A percentile compares a stretch with the other conserved stretches of the same genome.
Evolutionary conservation across 352 stramenopile genomes (phyloP).

Genomic region (Achlya hypogyna): DNA sequence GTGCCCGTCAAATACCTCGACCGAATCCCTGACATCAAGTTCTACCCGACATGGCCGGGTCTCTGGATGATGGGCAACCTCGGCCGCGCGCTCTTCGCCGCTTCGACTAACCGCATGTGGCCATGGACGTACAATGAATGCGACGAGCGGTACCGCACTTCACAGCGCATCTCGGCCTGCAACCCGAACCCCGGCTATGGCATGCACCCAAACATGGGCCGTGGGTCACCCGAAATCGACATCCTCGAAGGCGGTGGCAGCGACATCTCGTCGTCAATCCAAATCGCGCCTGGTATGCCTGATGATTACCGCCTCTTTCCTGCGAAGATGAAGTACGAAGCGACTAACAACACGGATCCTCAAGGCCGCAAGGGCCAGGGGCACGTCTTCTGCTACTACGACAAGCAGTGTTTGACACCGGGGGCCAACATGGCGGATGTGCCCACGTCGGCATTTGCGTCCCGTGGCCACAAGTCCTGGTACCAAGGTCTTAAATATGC

Average conservation of each 20-base stretch:
- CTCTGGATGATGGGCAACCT: conserved; percentile 95
- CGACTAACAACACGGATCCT: background rate
- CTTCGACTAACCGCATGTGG: conserved; percentile 90
- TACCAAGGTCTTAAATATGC: conserved; percentile 35
- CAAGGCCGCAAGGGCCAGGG: conserved; percentile 17
- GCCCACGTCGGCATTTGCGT: conserved; percentile 24
- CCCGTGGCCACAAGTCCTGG: conserved; percentile 30
- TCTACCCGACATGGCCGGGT: conserved; percentile 85
- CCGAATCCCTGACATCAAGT: conserved; percentile 28
- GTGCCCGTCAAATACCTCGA: conserved; percentile 29
- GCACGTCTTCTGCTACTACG: conserved; percentile 35
- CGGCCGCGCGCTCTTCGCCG: conserved; percentile 90
- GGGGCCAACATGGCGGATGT: conserved; percentile 32
- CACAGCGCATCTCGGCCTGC: conserved; percentile 85
- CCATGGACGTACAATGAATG: conserved; percentile 93
- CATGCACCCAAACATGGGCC: conserved; percentile 78
- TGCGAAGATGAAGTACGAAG: background rate
- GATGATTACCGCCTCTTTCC: conserved; percentile 33
- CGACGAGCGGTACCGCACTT: conserved; percentile 37
- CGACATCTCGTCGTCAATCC: conserved; percentile 61
- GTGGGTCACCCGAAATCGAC: conserved; percentile 93
- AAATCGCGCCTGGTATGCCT: conserved; percentile 52
- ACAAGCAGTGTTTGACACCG: conserved; percentile 30
- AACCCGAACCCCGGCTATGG: conserved; percentile 85
- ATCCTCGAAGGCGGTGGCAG: conserved; percentile 84